These are phyloP conservation scores for Paramecium sexaurelia DNA, from an alignment of 73 alveolate species.

Conservation along the genomic window DNA sequence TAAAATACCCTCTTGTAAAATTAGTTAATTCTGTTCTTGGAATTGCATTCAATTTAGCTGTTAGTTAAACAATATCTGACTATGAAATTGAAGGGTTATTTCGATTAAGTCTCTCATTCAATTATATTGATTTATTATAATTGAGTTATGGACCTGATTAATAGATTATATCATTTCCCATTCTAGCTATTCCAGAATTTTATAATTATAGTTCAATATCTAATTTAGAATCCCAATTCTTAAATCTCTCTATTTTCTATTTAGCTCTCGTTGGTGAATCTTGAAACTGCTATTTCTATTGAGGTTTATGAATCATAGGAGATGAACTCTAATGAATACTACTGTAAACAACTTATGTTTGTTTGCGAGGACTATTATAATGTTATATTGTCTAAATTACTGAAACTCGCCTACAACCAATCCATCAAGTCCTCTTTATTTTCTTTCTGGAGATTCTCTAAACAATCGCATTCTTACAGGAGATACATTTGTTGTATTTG, in stretches of 20 bases:
- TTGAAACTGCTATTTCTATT: background rate
- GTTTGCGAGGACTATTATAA: slow-evolving; percentile 8
- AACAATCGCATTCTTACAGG: slow-evolving; percentile 53
- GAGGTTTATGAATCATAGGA: slow-evolving; percentile 20
- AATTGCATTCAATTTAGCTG: slow-evolving; percentile 1
- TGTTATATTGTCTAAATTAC: background rate
- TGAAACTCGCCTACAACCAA: slow-evolving; percentile 46
- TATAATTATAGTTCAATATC: slow-evolving; percentile 35
- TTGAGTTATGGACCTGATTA: background rate
- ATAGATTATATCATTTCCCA: background rate
- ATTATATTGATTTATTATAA: background rate
- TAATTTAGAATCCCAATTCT: slow-evolving; percentile 29
- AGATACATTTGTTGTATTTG: slow-evolving; percentile 32
- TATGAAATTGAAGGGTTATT: background rate
- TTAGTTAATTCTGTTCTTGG: slow-evolving; percentile 43
- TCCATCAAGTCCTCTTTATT: slow-evolving; percentile 33
- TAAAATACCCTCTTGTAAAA: slow-evolving; percentile 49
- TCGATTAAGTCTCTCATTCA: slow-evolving; percentile 31
- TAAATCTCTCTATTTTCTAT: slow-evolving; percentile 30
- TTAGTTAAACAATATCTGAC: background rate
- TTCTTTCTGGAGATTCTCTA: slow-evolving; percentile 48
- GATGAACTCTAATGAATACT: slow-evolving; percentile 30
- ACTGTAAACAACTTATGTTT: slow-evolving; percentile 4
- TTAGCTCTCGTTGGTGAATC: slow-evolving; percentile 46
- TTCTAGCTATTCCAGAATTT: background rate